Conservation (phyloP, 2,329 filamentous ascomycete species). For the Microsporum audouinii region DNA sequence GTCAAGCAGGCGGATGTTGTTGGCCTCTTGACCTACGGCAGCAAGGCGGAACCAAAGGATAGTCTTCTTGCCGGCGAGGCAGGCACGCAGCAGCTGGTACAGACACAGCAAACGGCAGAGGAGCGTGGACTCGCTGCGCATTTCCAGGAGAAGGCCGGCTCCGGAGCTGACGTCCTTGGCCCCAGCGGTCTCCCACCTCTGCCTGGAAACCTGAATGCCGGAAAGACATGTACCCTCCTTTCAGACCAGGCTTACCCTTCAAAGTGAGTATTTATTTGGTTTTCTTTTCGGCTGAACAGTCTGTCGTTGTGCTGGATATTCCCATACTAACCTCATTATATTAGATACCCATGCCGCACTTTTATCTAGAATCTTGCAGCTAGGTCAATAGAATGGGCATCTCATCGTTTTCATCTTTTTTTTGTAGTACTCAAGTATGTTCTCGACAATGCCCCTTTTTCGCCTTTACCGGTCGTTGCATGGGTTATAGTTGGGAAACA, state of each 20-base stretch:
- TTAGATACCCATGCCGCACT: constrained; percentile 37
- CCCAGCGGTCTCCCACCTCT: constrained; percentile 74
- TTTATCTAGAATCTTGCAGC: constrained; percentile 26
- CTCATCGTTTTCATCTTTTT: neutral
- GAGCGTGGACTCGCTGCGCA: constrained; percentile 59
- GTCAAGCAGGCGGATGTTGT: constrained; percentile 78
- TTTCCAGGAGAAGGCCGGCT: constrained; percentile 54
- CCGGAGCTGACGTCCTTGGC: constrained; percentile 50
- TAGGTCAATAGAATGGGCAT: neutral
- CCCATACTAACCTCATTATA: constrained; percentile 8
- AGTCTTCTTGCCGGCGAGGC: constrained; percentile 60
- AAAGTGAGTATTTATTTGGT: constrained; percentile 35
- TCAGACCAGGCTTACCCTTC: constrained; percentile 59
- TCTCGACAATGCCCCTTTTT: neutral
- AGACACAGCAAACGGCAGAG: constrained; percentile 62
- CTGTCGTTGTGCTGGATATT: constrained; percentile 32
- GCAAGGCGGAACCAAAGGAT: constrained; percentile 67
- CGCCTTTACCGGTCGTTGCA: neutral
- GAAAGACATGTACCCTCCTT: constrained; percentile 53
- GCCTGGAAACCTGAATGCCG: constrained; percentile 56
- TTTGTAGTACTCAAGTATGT: neutral
- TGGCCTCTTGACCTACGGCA: constrained; percentile 73
- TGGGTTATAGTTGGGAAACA: neutral
- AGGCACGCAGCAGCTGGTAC: constrained; percentile 62
- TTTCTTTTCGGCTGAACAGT: constrained; percentile 18